Conservation (phyloP, 2,329 filamentous ascomycete species). For the Didymella arachidicola region DNA sequence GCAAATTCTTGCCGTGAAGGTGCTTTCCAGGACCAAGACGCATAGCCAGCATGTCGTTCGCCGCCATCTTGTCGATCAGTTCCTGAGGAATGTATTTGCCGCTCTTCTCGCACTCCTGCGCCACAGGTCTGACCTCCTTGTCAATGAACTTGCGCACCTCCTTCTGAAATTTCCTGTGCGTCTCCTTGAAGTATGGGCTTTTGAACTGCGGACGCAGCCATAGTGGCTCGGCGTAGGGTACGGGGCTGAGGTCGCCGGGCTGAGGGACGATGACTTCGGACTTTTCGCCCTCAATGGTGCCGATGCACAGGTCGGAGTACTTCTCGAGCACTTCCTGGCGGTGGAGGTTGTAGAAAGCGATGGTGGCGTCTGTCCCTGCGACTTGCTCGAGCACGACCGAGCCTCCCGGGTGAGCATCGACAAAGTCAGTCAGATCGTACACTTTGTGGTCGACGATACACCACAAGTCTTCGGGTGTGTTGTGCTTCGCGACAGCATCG, state of each 20-base stretch:
- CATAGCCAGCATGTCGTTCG: slow-evolving; percentile 78
- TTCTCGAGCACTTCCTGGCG: slow-evolving; percentile 86
- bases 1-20: slow-evolving; percentile 72
- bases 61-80: slow-evolving; percentile 81
- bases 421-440: slow-evolving; percentile 85
- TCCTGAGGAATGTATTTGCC: slow-evolving; percentile 74
- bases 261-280: slow-evolving; percentile 74
- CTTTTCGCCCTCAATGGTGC: slow-evolving; percentile 76
- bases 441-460: slow-evolving; percentile 87
- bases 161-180: slow-evolving; percentile 71
- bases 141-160: slow-evolving; percentile 79
- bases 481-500: slow-evolving; percentile 75
- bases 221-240: slow-evolving; percentile 85
- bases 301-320: slow-evolving; percentile 77
- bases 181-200: slow-evolving; percentile 81
- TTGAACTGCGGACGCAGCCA: slow-evolving; percentile 82
- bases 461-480: slow-evolving; percentile 77
- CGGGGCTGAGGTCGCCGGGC: slow-evolving; percentile 74
- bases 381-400: slow-evolving; percentile 81
- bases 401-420: slow-evolving; percentile 85
- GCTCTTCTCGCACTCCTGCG: slow-evolving; percentile 75
- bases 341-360: slow-evolving; percentile 90
- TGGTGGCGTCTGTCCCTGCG: slow-evolving; percentile 81
- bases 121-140: slow-evolving; percentile 74
- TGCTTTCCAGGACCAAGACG: slow-evolving; percentile 84